Conservation (phyloP, 768 basidiomycete genomes). For the Leccinum subtestaceum region DNA sequence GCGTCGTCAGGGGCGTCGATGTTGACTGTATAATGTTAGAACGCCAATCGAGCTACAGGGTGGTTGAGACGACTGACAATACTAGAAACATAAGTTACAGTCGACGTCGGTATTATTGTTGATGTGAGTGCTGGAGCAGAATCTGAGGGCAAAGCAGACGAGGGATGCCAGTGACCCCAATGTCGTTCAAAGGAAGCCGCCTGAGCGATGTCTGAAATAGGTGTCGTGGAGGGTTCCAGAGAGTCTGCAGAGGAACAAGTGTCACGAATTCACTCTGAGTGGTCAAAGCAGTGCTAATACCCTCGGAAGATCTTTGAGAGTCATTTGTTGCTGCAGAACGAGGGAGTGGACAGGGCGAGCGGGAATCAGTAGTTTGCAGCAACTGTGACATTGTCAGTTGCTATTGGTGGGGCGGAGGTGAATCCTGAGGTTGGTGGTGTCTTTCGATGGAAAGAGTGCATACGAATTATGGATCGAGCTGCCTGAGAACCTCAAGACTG, state of each 20-base stretch:
- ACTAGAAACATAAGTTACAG: background rate
- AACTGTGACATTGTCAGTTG: background rate
- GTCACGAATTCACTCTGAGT: background rate
- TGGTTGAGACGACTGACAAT: background rate
- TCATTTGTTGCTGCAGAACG: background rate
- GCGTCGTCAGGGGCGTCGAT: slow-evolving; percentile 4
- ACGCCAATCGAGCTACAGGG: background rate
- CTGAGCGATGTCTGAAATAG: background rate
- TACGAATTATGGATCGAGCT: background rate
- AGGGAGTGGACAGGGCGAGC: background rate
- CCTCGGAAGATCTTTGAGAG: background rate
- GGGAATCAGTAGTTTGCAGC: background rate
- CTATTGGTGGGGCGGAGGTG: background rate
- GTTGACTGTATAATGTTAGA: background rate
- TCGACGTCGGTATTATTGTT: background rate
- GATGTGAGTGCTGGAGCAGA: background rate
- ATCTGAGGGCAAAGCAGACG: background rate
- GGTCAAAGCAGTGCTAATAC: background rate
- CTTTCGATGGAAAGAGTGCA: background rate
- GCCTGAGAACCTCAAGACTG: background rate
- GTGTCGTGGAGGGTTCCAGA: background rate
- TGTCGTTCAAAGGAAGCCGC: background rate
- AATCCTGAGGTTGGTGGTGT: background rate
- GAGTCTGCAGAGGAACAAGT: background rate
- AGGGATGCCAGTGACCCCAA: background rate